Conservation (phyloP, 2,329 filamentous ascomycete genomes). For the Trichoderma sp. region DNA sequence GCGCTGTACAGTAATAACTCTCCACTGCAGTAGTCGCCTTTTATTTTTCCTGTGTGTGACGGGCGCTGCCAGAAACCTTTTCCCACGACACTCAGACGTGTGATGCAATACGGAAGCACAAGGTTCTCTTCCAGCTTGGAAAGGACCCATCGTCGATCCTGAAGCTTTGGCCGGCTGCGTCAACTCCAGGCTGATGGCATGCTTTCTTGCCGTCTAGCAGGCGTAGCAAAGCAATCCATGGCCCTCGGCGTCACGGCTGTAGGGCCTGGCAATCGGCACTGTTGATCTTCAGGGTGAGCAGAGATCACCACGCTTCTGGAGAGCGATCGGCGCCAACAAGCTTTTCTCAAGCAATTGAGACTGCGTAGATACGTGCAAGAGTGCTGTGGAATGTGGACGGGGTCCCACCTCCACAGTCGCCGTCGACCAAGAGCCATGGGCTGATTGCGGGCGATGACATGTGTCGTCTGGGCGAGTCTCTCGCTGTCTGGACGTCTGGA, state of each 20-base stretch:
- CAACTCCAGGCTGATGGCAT: background rate
- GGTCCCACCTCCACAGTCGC: conserved; percentile 19
- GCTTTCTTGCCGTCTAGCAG: background rate
- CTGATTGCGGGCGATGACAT: conserved; percentile 19
- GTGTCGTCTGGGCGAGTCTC: background rate
- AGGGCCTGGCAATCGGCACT: background rate
- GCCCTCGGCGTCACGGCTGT: background rate
- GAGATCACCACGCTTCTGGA: conserved; percentile 14
- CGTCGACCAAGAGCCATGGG: background rate
- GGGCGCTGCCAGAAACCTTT: conserved; percentile 1
- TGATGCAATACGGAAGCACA: conserved; percentile 10
- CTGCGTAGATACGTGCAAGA: background rate
- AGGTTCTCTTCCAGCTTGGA: background rate
- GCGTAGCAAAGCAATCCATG: background rate
- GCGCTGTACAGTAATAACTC: background rate
- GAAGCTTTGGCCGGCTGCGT: background rate
- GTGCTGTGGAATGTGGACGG: conserved; percentile 6
- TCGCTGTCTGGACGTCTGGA: background rate
- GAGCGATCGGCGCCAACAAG: conserved; percentile 25
- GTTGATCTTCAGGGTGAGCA: conserved; percentile 23
- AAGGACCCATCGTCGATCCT: too few relatives aligned
- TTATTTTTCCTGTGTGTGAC: conserved; percentile 9
- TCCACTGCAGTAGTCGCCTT: conserved; percentile 11
- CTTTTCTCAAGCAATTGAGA: conserved; percentile 21
- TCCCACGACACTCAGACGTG: background rate